Conservation (phyloP, 2,329 filamentous ascomycete species). For the Colletotrichum somersetense region DNA sequence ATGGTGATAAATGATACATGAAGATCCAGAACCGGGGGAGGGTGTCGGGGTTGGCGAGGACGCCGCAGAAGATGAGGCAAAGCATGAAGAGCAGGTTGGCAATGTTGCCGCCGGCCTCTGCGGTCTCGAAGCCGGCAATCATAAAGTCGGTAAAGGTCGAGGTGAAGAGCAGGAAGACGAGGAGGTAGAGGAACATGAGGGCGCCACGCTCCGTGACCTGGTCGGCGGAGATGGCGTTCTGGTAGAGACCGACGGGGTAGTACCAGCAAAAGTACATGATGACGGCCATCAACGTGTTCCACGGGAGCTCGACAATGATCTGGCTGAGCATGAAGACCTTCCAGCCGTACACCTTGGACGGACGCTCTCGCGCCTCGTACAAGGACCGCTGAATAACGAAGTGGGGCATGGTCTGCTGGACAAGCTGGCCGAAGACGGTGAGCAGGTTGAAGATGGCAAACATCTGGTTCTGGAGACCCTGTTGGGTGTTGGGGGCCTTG, state of each 20-base stretch:
- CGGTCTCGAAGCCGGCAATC: slow-evolving; percentile 80
- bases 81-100: slow-evolving; percentile 81
- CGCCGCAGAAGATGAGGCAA: slow-evolving; percentile 80
- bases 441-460: slow-evolving; percentile 88
- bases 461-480: slow-evolving; percentile 88
- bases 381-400: slow-evolving; percentile 85
- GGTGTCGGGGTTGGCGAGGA: slow-evolving; percentile 72
- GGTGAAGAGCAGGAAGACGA: slow-evolving; percentile 82
- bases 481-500: slow-evolving; percentile 76
- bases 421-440: slow-evolving; percentile 84
- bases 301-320: slow-evolving; percentile 87
- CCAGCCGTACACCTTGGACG: slow-evolving; percentile 88
- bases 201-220: slow-evolving; percentile 77
- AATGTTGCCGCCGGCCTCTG: slow-evolving; percentile 81
- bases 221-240: slow-evolving; percentile 73
- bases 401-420: slow-evolving; percentile 86
- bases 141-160: slow-evolving; percentile 85
- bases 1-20: slow-evolving; percentile 85
- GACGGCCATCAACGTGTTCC: slow-evolving; percentile 82
- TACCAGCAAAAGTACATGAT: slow-evolving; percentile 87
- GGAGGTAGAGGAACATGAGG: slow-evolving; percentile 83
- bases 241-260: slow-evolving; percentile 84
- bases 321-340: slow-evolving; percentile 86
- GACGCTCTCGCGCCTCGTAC: slow-evolving; percentile 87
- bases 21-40: slow-evolving; percentile 86